phyloP scores from a whole-genome alignment of 2,329 filamentous ascomycete species.

The Alternaria angustiovoidea region DNA sequence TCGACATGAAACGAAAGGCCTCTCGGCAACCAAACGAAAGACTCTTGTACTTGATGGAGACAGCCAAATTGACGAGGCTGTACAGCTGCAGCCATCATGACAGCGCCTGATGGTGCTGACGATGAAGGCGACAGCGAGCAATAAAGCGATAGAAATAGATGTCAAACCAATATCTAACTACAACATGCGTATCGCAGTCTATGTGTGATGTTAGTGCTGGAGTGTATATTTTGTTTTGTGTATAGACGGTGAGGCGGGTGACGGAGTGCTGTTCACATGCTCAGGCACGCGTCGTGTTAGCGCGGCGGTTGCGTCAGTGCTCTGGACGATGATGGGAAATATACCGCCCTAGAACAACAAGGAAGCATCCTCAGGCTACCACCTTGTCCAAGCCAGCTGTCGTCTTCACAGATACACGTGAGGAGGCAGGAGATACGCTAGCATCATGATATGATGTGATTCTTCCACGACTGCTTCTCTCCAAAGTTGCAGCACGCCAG shows the following conservation, averaged over 20 bases:
- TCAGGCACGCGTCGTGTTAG: slow-evolving; percentile 31
- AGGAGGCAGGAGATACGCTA: slow-evolving; percentile 10
- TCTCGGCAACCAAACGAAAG: too few species aligned
- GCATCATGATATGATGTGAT: slow-evolving; percentile 25
- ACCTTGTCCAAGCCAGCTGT: slow-evolving; percentile 12
- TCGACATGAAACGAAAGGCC: too few species aligned
- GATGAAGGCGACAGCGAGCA: too few species aligned
- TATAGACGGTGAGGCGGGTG: neutral
- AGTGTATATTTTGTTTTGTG: neutral
- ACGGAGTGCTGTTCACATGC: slow-evolving; percentile 25
- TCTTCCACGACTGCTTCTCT: slow-evolving; percentile 7
- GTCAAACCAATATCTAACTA: neutral
- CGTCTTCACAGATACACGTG: slow-evolving; percentile 11
- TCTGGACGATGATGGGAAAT: slow-evolving; percentile 24
- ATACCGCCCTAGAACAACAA: slow-evolving; percentile 20
- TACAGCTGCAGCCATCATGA: too few species aligned
- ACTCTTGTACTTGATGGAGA: too few species aligned
- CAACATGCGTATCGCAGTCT: neutral
- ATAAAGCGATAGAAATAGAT: neutral
- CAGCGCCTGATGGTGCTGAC: too few species aligned
- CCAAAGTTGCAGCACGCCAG: slow-evolving; percentile 10
- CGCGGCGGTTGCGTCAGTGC: slow-evolving; percentile 43
- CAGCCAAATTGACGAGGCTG: too few species aligned
- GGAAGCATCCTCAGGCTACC: slow-evolving; percentile 27
- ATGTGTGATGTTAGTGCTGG: neutral